phyloP scores from a whole-genome alignment of 306 rosid genomes.

The Castanea mollissima region DNA sequence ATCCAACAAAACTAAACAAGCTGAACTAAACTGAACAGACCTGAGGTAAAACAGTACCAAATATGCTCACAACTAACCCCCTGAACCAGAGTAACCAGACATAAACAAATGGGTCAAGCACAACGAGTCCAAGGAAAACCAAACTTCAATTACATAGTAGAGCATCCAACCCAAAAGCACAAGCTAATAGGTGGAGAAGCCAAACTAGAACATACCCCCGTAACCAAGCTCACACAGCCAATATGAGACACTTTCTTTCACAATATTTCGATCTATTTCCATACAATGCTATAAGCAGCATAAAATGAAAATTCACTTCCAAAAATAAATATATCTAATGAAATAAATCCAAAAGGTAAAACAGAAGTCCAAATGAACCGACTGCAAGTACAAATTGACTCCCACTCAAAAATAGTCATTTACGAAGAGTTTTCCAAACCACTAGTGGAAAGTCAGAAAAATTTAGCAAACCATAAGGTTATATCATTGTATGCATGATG shows the following conservation, averaged over 20 bases:
- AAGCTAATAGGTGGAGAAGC: not conserved
- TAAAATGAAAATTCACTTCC: not conserved
- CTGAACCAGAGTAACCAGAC: not conserved
- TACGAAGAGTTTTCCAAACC: not conserved
- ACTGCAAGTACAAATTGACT: not conserved
- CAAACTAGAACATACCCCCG: not conserved
- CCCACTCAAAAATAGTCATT: not conserved
- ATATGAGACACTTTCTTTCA: not conserved
- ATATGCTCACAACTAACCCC: not conserved
- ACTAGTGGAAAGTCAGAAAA: not conserved
- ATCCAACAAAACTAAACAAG: not conserved
- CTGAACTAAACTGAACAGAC: not conserved
- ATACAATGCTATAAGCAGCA: not conserved
- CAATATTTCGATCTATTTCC: not conserved
- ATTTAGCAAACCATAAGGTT: not conserved
- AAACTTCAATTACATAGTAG: not conserved
- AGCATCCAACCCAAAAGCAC: not conserved
- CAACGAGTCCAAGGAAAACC: not conserved
- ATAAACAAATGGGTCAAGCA: not conserved
- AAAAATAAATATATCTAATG: not conserved
- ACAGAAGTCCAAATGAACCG: not conserved
- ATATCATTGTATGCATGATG: not conserved
- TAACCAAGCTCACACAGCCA: not conserved
- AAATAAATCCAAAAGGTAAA: not conserved
- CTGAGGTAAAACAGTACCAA: no score